Evolutionary conservation across 2,329 filamentous ascomycete genomes (phyloP), one percentile per base, ranked within the genome.

Genomic region (Phyllosticta capitalensis): DNA sequence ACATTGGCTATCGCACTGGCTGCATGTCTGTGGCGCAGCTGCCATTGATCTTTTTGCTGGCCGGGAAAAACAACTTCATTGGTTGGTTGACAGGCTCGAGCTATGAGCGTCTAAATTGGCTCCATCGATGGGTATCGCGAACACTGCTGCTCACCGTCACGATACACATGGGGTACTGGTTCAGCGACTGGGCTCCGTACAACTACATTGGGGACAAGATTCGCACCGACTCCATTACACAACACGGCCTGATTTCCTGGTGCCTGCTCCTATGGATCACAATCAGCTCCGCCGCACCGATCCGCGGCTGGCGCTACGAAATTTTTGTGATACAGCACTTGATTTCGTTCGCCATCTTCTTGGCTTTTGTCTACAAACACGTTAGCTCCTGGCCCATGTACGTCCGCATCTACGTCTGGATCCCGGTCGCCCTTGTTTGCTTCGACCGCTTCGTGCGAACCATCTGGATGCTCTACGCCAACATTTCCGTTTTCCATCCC

Each of bases 81-180:
- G 84, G 82, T 0, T 75, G 79, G 57, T 71, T 89, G 22, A 78
- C 81, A 3, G 86, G 86, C 10, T 78, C 81, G 9, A 84, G 84
- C 62, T 83, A 89, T 66, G 86, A 89, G 71, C 79, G 84, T 9
- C 74, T 89, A 61, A 89, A 88, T 68, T 89, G 86, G 86, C 72
- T 89, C 56, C 87, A 90, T 66, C 80, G 87, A 62, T 90, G 87
- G 86, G 82, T 85, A 9, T 84, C 83, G 2, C 80, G 87, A 61
- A 86, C 84, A 59, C 82, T 89, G 74, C 80, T 89, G 38, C 73
- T 89, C 17, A 88, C 84, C 0, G 83, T 82, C 1, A 84, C 85
- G 0, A 78, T 89, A 3, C 87, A 90, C 65, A 85, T 87, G 61
- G 87, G 83, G 65, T 83, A 87, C 69, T 89, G 88, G 69, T 85